Evolutionary conservation across 192 early-diverging fungal species (phyloP).

Genomic region (Mortierella claussenii): DNA sequence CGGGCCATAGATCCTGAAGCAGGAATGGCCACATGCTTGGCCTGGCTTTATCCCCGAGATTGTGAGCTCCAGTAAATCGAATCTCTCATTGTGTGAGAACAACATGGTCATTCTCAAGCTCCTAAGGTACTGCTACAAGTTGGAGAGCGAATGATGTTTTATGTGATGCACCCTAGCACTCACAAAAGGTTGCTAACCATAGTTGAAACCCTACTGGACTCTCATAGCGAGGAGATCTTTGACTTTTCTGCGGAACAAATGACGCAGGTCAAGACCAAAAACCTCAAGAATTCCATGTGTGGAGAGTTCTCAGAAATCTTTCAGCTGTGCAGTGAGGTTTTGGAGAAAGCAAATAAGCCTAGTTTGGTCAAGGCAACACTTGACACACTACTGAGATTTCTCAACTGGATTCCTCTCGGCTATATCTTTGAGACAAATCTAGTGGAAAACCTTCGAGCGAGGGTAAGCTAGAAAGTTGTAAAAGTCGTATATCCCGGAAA

Average conservation of each 20-base stretch:
- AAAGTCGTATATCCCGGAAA: too few species aligned
- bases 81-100: constrained; percentile 96
- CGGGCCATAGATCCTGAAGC: constrained; percentile 86
- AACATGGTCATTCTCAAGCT: constrained; percentile 99
- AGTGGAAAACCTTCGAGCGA: constrained; percentile 83
- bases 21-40: constrained; percentile 99
- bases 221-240: constrained; percentile 96
- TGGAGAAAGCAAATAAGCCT: constrained; percentile 90
- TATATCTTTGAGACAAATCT: constrained; percentile 97
- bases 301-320: constrained; percentile 95
- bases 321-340: constrained; percentile 91
- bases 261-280: constrained; percentile 95
- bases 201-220: too few species aligned
- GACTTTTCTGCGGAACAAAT: constrained; percentile 99
- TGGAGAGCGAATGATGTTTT: too few species aligned
- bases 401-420: constrained; percentile 99
- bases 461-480: too few species aligned
- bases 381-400: constrained; percentile 90
- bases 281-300: constrained; percentile 94
- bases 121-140: too few species aligned
- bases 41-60: constrained; percentile 98
- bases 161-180: too few species aligned
- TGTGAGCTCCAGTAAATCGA: constrained; percentile 91
- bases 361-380: constrained; percentile 91
- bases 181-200: too few species aligned